Conservation (phyloP, 2,329 filamentous ascomycete species). For the Nakataea oryzae region DNA sequence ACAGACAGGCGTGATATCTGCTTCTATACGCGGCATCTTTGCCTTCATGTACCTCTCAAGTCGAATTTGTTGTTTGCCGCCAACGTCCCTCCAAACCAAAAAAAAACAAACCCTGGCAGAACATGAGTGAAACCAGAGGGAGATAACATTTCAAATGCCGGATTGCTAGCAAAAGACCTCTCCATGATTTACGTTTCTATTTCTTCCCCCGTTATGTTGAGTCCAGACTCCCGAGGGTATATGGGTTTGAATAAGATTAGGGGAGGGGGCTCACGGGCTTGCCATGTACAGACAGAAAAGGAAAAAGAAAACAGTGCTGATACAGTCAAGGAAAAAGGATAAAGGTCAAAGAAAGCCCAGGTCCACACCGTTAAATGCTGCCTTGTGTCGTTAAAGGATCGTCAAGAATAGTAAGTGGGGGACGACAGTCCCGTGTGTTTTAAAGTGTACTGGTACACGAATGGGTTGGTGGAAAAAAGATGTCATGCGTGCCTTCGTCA, state of each 20-base stretch:
- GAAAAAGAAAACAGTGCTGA: neutral
- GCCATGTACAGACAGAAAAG: neutral
- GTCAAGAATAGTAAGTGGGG: conserved; percentile 9
- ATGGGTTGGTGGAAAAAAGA: neutral
- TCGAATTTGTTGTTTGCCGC: too few relatives aligned
- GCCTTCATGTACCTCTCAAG: too few relatives aligned
- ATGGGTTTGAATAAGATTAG: neutral
- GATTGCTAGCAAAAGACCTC: neutral
- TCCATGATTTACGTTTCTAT: neutral
- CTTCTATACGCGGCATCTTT: neutral
- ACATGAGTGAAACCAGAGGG: neutral
- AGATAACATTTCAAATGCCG: neutral
- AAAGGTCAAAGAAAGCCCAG: neutral
- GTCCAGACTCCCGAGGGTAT: neutral
- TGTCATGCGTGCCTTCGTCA: neutral
- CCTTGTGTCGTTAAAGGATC: conserved; percentile 6
- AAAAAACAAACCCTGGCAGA: too few relatives aligned
- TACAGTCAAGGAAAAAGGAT: neutral
- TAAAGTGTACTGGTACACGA: neutral
- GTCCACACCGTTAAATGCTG: neutral
- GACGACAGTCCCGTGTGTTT: neutral
- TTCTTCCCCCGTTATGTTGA: conserved; percentile 1
- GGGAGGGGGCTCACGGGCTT: conserved; percentile 2
- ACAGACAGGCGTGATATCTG: neutral
- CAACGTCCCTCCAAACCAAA: too few relatives aligned